phyloP scores from a whole-genome alignment of 1,284 basidiomycete species.

The Cryptococcus sp. region DNA sequence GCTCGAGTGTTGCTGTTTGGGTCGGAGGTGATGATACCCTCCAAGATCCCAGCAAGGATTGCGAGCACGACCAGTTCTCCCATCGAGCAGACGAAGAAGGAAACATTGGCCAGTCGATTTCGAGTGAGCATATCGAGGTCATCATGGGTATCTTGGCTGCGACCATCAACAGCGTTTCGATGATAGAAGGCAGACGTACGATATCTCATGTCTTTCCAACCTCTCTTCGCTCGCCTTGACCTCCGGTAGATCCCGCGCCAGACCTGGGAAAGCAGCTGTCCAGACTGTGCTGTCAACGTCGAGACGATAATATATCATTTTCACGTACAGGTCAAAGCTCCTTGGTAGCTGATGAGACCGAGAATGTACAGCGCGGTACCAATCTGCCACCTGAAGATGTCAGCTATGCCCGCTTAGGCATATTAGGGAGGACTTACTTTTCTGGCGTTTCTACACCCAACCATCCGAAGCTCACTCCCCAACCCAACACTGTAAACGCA shows the following conservation, averaged over 20 bases:
- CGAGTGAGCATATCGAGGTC: slow-evolving; percentile 61
- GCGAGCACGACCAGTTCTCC: slow-evolving; percentile 68
- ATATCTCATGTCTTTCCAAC: slow-evolving; percentile 57
- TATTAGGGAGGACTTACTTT: slow-evolving; percentile 30
- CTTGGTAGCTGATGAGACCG: slow-evolving; percentile 74
- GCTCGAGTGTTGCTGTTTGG: slow-evolving; percentile 78
- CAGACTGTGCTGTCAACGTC: slow-evolving; percentile 53
- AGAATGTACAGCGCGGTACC: slow-evolving; percentile 77
- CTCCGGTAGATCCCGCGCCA: slow-evolving; percentile 70
- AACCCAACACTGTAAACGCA: slow-evolving; percentile 65
- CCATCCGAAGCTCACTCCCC: slow-evolving; percentile 71
- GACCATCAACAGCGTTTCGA: background rate
- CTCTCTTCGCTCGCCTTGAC: slow-evolving; percentile 57
- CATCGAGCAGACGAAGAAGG: slow-evolving; percentile 65
- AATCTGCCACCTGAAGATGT: slow-evolving; percentile 56
- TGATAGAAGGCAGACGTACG: slow-evolving; percentile 9
- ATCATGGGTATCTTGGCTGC: slow-evolving; percentile 57
- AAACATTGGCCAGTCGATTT: slow-evolving; percentile 72
- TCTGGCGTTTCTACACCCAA: slow-evolving; percentile 50
- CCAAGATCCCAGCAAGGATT: slow-evolving; percentile 70
- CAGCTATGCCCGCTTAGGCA: slow-evolving; percentile 11
- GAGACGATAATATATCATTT: background rate
- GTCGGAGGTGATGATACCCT: slow-evolving; percentile 60
- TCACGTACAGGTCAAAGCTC: slow-evolving; percentile 53
- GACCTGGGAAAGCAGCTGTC: slow-evolving; percentile 71